A percentile compares a stretch with the other conserved stretches of the same genome.
Conservation (phyloP, 2,329 filamentous ascomycete genomes). For the Trichophyton benhamiae region DNA sequence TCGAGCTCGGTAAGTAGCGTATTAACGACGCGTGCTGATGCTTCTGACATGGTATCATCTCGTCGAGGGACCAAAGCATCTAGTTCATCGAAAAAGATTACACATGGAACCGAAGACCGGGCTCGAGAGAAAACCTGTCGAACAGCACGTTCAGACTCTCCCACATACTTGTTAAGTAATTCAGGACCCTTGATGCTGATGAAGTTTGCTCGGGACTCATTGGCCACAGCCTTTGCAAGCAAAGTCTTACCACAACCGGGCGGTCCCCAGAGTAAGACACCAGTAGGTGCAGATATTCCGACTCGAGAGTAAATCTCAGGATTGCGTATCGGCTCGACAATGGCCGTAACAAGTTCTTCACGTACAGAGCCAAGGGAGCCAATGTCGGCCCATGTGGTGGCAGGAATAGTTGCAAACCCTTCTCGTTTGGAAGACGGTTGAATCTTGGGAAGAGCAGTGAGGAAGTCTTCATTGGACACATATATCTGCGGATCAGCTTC, state of each 20-base stretch:
- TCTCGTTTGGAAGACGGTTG: slow-evolving; percentile 77
- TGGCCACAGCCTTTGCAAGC: slow-evolving; percentile 88
- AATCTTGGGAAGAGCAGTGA: slow-evolving; percentile 59
- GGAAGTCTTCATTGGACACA: slow-evolving; percentile 58
- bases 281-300: slow-evolving; percentile 69
- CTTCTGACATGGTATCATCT: slow-evolving; percentile 66
- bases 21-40: slow-evolving; percentile 81
- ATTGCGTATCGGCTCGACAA: slow-evolving; percentile 77
- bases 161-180: slow-evolving; percentile 93
- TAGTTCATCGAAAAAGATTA: slow-evolving; percentile 96
- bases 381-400: slow-evolving; percentile 86
- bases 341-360: slow-evolving; percentile 67
- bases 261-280: slow-evolving; percentile 89
- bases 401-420: slow-evolving; percentile 86
- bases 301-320: slow-evolving; percentile 65
- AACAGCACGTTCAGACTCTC: slow-evolving; percentile 86
- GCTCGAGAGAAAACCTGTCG: slow-evolving; percentile 85
- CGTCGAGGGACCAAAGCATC: slow-evolving; percentile 82
- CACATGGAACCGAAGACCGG: slow-evolving; percentile 73
- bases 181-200: slow-evolving; percentile 96
- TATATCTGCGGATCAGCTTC: slow-evolving; percentile 45
- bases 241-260: slow-evolving; percentile 95
- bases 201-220: slow-evolving; percentile 92
- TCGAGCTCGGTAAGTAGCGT: slow-evolving; percentile 90
- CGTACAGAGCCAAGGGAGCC: slow-evolving; percentile 72